Evolutionary conservation across 352 stramenopile species (phyloP).

Genomic region (Pythium folliculosum): DNA sequence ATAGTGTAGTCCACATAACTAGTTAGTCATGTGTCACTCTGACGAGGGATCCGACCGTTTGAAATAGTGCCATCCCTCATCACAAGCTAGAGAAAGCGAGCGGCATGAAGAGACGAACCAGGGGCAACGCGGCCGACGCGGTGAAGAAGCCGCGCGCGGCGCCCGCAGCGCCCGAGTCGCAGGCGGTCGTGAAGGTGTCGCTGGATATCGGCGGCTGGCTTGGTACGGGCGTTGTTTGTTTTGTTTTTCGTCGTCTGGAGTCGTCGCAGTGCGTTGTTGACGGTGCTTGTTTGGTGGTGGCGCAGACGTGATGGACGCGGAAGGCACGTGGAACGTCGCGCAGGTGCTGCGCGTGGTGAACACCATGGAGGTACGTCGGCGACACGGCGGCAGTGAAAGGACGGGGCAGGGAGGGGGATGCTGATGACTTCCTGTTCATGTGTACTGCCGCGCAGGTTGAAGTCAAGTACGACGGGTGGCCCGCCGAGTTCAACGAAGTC

Average conservation of each 20-base stretch:
- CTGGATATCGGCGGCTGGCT: constrained; percentile 43
- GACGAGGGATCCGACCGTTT: no score
- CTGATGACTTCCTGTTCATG: not conserved
- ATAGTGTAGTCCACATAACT: no score
- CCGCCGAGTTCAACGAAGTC: constrained; percentile 56
- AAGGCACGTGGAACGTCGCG: constrained; percentile 72
- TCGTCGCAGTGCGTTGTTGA: no score
- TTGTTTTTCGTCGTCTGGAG: no score
- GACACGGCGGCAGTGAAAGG: not conserved
- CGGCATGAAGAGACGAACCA: not conserved
- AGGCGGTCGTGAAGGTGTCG: constrained; percentile 16
- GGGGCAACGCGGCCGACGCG: no score
- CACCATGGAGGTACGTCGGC: not conserved
- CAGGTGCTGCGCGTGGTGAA: constrained; percentile 15
- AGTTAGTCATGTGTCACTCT: no score
- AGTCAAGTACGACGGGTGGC: constrained; percentile 75
- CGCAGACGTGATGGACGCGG: constrained; percentile 61
- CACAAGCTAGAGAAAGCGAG: not conserved
- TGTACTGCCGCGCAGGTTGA: constrained; percentile 39
- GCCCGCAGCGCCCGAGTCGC: not conserved
- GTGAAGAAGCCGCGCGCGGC: no score
- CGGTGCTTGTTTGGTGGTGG: no score
- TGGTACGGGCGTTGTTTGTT: constrained; percentile 25
- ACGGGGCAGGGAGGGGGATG: no score
- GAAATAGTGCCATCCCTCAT: not conserved